Conservation (phyloP, 495 filamentous ascomycete genomes). For the Aspergillus carlsbadensis region DNA sequence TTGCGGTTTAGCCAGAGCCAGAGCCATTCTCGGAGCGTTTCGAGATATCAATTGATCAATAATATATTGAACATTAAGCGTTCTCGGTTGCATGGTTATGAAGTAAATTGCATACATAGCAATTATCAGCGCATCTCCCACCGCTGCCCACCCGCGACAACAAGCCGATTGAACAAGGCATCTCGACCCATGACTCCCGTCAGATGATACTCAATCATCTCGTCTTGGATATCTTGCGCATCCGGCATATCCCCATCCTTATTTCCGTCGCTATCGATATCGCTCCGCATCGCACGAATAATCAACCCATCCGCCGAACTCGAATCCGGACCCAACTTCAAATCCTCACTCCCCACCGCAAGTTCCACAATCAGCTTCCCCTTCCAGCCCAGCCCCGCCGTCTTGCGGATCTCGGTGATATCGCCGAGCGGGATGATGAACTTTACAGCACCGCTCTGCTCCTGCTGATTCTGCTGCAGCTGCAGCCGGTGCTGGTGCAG, state of each 20-base stretch:
- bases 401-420: too few relatives aligned
- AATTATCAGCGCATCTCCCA: slow-evolving; percentile 73
- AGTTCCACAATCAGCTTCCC: slow-evolving; percentile 66
- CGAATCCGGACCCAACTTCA: background rate
- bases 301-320: slow-evolving; percentile 73
- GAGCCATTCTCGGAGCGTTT: too few relatives aligned
- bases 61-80: too few relatives aligned
- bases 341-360: slow-evolving; percentile 64
- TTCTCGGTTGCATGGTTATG: too few relatives aligned
- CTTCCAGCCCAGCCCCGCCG: too few relatives aligned
- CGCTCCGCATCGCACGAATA: slow-evolving; percentile 45
- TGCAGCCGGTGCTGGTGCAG: too few relatives aligned
- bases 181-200: slow-evolving; percentile 74
- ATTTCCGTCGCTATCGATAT: too few relatives aligned
- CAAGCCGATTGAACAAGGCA: slow-evolving; percentile 79
- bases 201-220: slow-evolving; percentile 54
- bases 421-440: slow-evolving; percentile 10
- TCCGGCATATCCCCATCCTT: slow-evolving; percentile 18
- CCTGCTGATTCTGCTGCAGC: slow-evolving; percentile 73
- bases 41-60: too few relatives aligned
- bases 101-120: too few relatives aligned
- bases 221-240: background rate
- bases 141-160: slow-evolving; percentile 78
- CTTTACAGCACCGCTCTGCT: slow-evolving; percentile 88
- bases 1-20: too few relatives aligned